Evolutionary conservation across 2,329 filamentous ascomycete species (phyloP), one percentile per base, ranked within the genome.

Genomic region (Penicillium freii): DNA sequence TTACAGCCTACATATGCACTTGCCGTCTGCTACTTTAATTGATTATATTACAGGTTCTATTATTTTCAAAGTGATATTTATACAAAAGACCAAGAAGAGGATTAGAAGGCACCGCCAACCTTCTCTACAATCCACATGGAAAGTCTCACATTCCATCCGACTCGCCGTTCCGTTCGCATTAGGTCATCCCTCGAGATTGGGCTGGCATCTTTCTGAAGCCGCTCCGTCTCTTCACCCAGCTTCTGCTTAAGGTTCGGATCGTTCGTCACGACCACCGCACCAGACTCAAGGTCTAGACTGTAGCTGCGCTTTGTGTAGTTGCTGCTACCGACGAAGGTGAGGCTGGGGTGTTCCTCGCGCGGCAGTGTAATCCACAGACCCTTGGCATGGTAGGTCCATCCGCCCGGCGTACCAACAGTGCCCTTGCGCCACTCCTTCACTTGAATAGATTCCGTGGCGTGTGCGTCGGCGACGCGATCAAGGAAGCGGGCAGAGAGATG

Each of bases 321-420:
- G 10, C 89, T 94, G 71, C 90, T 95, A 1, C 94, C 94, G 0
- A 99, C 84, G 19, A 97, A 81, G 33, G 87, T 95, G 54, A 97
- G 81, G 47, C 88, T 87, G 0, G 92, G 92, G 39, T 86, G 78
- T 36, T 80, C 73, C 46, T 88, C 83, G 2, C 81, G 79, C 38
- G 71, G 77, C 39, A 78, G 80, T 0, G 90, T 91, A 27, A 97
- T 82, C 93, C 93, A 97, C 2, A 97, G 80, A 0, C 94, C 94
- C 75, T 99, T 99, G 47, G 94, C 94, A 69, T 99, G 94, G 74
- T 99, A 99, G 0, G 93, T 97, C 94, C 95, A 99, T 0, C 91
- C 93, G 1, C 81, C 90, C 0, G 89, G 86, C 66, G 91, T 83
- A 19, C 89, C 89, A 2, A 96, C 89, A 0, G 86, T 90, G 9